Base-by-base conservation (phyloP, 2,329 filamentous ascomycete genomes). In the Pseudocercospora macadamiae region DNA sequence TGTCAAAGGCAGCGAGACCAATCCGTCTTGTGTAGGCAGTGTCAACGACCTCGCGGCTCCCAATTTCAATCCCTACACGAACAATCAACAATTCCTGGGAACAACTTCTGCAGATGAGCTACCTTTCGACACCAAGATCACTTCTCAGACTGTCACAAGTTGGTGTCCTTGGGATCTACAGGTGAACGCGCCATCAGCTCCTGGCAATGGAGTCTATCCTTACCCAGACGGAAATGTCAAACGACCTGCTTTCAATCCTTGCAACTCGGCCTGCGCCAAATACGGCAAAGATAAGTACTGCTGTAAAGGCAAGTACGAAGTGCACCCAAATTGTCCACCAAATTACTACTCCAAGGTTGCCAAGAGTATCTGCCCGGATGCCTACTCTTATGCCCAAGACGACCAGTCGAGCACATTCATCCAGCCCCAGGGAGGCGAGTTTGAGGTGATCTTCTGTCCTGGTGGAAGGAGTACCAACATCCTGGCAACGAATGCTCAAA, bases 141-240 rank as follows among this genome's bases (percentile, higher is more conserved):
- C 84, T 42, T 81, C 85, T 61, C 71, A 77, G 10, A 77, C 82
- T 57, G 80, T 91, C 14, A 77, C 80, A 21, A 76, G 79, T 54
- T 96, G 90, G 91, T 96, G 91, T 74, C 91, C 90, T 0, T 93
- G 89, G 88, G 84, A 89, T 64, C 80, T 91, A 44, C 89, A 92
- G 67, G 81, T 85, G 19, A 83, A 83, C 55, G 85, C 85, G 12
- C 90, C 90, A 0, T 77, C 79, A 37, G 87, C 87, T 69, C 89
- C 89, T 9, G 85, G 85, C n/a, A 84, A 89, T 66, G 90, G 89
- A 25, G 81, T 93, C 18, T 93, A 91, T 68, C 87, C 89, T 1
- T 93, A 93, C 69, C 90, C 90, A 6, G 89, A 93, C 71, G 87
- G 89, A 75, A 83, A 84, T 57, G 85, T 93, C 36, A 74, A 86